phyloP scores from a whole-genome alignment of 2,329 filamentous ascomycete species.

The Grosmannia clavigera region DNA sequence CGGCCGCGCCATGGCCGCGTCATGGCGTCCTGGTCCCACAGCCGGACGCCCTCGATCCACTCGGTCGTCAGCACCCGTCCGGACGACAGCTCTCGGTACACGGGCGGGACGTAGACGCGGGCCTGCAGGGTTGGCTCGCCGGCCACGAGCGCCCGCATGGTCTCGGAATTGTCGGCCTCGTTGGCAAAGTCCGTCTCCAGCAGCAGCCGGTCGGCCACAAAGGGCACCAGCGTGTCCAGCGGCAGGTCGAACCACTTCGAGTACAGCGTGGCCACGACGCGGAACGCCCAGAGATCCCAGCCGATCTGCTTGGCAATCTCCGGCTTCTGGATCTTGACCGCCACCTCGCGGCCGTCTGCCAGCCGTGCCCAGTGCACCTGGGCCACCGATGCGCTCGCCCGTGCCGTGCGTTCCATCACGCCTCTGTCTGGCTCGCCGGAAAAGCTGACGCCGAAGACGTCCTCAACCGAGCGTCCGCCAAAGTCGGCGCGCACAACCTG shows the following conservation, averaged over 20 bases:
- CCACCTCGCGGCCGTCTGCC: slow-evolving; percentile 78
- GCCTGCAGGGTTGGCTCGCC: slow-evolving; percentile 63
- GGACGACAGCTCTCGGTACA: slow-evolving; percentile 73
- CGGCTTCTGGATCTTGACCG: slow-evolving; percentile 91
- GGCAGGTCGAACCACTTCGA: slow-evolving; percentile 88
- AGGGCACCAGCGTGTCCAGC: slow-evolving; percentile 80
- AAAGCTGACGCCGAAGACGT: slow-evolving; percentile 87
- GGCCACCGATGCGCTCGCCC: slow-evolving; percentile 81
- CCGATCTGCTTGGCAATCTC: slow-evolving; percentile 85
- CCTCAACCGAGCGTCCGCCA: slow-evolving; percentile 67
- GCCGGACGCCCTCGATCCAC: slow-evolving; percentile 88
- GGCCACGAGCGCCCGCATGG: slow-evolving; percentile 67
- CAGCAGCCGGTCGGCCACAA: slow-evolving; percentile 81
- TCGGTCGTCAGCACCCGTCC: slow-evolving; percentile 84
- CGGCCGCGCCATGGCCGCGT: slow-evolving; percentile 68
- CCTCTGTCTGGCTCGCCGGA: slow-evolving; percentile 50
- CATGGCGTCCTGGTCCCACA: slow-evolving; percentile 85
- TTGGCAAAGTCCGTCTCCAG: slow-evolving; percentile 92
- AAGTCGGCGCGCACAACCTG: slow-evolving; percentile 81
- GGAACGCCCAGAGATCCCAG: slow-evolving; percentile 91
- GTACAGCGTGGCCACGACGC: slow-evolving; percentile 70
- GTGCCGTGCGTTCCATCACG: slow-evolving; percentile 45
- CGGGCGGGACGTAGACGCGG: slow-evolving; percentile 76
- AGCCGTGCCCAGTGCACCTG: slow-evolving; percentile 93
- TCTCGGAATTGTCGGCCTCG: slow-evolving; percentile 77